Evolutionary conservation across 371 early-diverging fungal genomes (phyloP).

Genomic region (Haplosporangium sp.): DNA sequence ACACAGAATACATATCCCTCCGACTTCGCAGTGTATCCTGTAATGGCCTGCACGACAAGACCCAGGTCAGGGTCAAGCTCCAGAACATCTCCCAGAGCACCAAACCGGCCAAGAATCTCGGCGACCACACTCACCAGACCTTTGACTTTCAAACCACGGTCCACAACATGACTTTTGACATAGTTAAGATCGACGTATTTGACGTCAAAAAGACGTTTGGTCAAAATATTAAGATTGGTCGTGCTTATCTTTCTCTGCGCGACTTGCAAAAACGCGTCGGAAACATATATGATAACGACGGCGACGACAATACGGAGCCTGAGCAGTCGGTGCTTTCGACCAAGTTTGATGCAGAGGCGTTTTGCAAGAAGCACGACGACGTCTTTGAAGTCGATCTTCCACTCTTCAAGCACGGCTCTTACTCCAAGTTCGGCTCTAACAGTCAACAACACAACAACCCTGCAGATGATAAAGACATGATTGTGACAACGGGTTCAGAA

Average conservation of each 20-base stretch:
- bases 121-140: constrained; percentile 36
- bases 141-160: constrained; percentile 44
- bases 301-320: constrained; percentile 42
- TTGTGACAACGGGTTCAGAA: constrained; percentile 36
- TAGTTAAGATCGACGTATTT: constrained; percentile 46
- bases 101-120: constrained; percentile 36
- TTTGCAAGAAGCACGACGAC: constrained; percentile 45
- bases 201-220: constrained; percentile 41
- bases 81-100: constrained; percentile 37
- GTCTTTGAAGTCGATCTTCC: constrained; percentile 42
- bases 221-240: constrained; percentile 37
- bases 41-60: constrained; percentile 46
- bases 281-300: constrained; percentile 46
- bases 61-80: constrained; percentile 43
- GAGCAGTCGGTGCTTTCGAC: constrained; percentile 36
- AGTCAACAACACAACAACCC: constrained; percentile 4
- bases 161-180: constrained; percentile 55
- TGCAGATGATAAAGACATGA: constrained; percentile 3
- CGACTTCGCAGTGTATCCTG: constrained; percentile 41
- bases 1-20: constrained; percentile 30
- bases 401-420: constrained; percentile 52
- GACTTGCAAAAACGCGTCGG: constrained; percentile 48
- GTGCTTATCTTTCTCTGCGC: constrained; percentile 45
- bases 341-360: constrained; percentile 34
- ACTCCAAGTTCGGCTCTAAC: constrained; percentile 34